Evolutionary conservation across 768 basidiomycete species (phyloP), one percentile per base, ranked within the genome.

Genomic region (Russula griseocarnosa): DNA sequence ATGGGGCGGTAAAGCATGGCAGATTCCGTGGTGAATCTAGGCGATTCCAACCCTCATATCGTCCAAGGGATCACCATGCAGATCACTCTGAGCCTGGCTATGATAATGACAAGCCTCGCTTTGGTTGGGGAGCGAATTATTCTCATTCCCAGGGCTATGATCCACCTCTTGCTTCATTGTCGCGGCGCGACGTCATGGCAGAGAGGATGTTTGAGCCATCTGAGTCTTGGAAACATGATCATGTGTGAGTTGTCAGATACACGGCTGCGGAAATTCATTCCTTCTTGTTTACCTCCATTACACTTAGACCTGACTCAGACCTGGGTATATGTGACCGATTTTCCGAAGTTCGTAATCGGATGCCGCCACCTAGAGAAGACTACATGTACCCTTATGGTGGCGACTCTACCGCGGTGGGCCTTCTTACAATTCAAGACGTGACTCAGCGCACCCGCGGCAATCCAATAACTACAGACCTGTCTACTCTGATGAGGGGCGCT

Each of bases 151-250:
- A 58, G 71, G 51, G 24, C 38, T 58, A 59, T 26, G 53, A 7
- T 65, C 72, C 74, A 70, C 71, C 61, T n/a, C 36, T 57, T 73
- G 74, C 66, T 69, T 46, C 51, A 71, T 73, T 61, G 55, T 24
- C 55, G 26, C 49, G 64, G 28, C 75, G 77, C 57, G 79, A 79
- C 62, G 73, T 71, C 62, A 73, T 77, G 53, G 76, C 79, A 14
- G 76, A 81, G 63, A 79, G 86, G 67, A 82, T 85, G 78, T 85
- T 90, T 70, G 89, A 90, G 71, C 87, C 88, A 36, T 87, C 86
- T 38, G 85, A 87, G 22, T 74, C 77, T 36, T 90, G 89, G 88
- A 60, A 61, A 40, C 47, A 65, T 47, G 64, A 61, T n/a, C 58
- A 52, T 57, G 64, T 57, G 58, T 54, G 47, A 67, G 53, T 60